Conservation (phyloP, 768 basidiomycete species). For the Rhizopogon rudus region DNA sequence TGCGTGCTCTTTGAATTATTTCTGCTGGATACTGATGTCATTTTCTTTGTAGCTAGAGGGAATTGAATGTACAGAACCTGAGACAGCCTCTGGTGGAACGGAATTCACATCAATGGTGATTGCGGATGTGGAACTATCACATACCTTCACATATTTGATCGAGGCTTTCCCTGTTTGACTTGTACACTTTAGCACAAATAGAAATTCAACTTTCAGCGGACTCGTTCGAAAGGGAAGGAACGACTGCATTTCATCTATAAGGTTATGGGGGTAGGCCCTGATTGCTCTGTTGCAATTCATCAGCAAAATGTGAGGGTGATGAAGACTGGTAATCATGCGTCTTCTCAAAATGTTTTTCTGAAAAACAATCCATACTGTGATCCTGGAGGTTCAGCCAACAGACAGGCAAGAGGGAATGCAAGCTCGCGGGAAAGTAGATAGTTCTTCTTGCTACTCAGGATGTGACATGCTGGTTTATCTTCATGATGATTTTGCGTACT, state of each 20-base stretch:
- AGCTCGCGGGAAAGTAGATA: no score
- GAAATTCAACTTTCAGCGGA: no score
- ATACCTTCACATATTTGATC: neutral
- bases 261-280: neutral
- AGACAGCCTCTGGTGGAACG: conserved; percentile 17
- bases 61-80: conserved; percentile 17
- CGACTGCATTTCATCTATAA: neutral
- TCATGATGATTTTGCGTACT: conserved; percentile 9
- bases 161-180: neutral
- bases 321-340: no score
- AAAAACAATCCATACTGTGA: no score
- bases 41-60: conserved; percentile 15
- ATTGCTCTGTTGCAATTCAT: no score
- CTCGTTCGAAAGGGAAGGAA: neutral
- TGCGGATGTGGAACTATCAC: neutral
- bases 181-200: no score
- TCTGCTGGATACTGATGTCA: neutral
- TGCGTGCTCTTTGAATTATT: conserved; percentile 33
- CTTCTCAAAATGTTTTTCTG: no score
- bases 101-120: neutral
- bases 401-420: no score
- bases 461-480: conserved; percentile 7
- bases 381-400: no score
- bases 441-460: no score
- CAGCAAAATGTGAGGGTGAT: neutral